A percentile compares a stretch with the other conserved stretches of the same genome.
phyloP scores from a whole-genome alignment of 169 alveolate genomes.

The Eimeria zaria region DNA sequence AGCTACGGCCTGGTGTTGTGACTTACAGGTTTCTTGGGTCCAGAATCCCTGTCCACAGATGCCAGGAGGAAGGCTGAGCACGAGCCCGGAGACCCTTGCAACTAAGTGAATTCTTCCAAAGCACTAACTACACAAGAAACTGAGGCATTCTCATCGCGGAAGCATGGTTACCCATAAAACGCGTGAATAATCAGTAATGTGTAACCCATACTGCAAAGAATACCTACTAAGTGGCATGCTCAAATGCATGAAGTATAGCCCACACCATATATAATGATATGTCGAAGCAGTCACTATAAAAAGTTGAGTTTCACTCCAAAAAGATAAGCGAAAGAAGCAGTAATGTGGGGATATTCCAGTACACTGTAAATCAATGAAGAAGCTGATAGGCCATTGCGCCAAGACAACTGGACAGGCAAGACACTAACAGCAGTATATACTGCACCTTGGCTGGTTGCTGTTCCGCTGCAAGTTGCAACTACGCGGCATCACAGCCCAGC shows the following conservation, averaged over 20 bases:
- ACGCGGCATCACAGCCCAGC: not conserved
- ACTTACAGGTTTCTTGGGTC: too few relatives aligned
- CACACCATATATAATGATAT: not conserved
- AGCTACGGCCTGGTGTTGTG: too few relatives aligned
- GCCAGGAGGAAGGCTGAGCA: not conserved
- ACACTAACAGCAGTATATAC: not conserved
- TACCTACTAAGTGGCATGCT: not conserved
- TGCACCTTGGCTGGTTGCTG: not conserved
- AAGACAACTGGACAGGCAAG: not conserved
- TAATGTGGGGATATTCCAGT: not conserved
- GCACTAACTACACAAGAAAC: not conserved
- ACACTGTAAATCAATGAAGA: not conserved
- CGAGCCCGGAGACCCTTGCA: not conserved
- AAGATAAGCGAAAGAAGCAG: not conserved
- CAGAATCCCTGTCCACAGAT: not conserved
- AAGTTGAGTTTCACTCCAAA: not conserved
- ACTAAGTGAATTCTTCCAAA: not conserved
- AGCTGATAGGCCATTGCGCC: not conserved
- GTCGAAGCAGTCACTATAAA: not conserved
- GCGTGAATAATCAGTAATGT: not conserved
- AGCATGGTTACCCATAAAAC: not conserved
- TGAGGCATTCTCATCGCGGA: not conserved
- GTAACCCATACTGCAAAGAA: not conserved
- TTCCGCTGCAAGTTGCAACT: not conserved
- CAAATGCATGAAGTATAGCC: not conserved